Evolutionary conservation across 768 basidiomycete genomes (phyloP).

Genomic region (Tylopilus vinaceipallidus): DNA sequence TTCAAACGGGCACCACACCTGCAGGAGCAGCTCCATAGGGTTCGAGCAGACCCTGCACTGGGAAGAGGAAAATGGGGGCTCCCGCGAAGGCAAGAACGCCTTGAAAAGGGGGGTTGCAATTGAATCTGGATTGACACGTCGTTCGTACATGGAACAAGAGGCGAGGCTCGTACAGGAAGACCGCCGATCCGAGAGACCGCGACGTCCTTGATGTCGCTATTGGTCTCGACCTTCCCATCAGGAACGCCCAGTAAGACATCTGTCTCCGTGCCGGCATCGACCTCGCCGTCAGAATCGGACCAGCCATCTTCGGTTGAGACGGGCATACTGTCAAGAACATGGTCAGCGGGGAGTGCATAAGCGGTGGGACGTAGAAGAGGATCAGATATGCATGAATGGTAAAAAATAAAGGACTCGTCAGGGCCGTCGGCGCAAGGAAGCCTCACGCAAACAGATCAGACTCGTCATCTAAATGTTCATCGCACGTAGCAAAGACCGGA

Average conservation of each 20-base stretch:
- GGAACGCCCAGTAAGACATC: constrained; percentile 78
- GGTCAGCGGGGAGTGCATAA: constrained; percentile 3
- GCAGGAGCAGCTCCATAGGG: constrained; percentile 80
- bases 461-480: constrained; percentile 74
- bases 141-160: constrained; percentile 46
- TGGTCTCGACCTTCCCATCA: constrained; percentile 62
- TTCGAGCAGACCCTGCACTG: constrained; percentile 68
- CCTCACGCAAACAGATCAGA: constrained; percentile 65
- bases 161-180: constrained; percentile 71
- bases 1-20: constrained; percentile 90
- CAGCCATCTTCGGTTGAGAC: constrained; percentile 54
- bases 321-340: constrained; percentile 36
- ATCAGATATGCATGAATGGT: constrained; percentile 97
- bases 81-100: constrained; percentile 68
- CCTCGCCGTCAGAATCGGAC: constrained; percentile 80
- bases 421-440: constrained; percentile 51
- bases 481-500: constrained; percentile 22
- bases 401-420: constrained; percentile 66
- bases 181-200: constrained; percentile 90
- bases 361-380: constrained; percentile 12
- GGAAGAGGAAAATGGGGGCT: constrained; percentile 61
- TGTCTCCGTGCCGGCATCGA: constrained; percentile 56
- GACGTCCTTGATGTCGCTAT: constrained; percentile 64
- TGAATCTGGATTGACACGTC: constrained; percentile 41
- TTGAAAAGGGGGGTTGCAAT: constrained; percentile 49